Percentiles rank a stretch among this genome's conserved stretches.
phyloP scores from a whole-genome alignment of 768 basidiomycete species.

The Podaxis sp. region DNA sequence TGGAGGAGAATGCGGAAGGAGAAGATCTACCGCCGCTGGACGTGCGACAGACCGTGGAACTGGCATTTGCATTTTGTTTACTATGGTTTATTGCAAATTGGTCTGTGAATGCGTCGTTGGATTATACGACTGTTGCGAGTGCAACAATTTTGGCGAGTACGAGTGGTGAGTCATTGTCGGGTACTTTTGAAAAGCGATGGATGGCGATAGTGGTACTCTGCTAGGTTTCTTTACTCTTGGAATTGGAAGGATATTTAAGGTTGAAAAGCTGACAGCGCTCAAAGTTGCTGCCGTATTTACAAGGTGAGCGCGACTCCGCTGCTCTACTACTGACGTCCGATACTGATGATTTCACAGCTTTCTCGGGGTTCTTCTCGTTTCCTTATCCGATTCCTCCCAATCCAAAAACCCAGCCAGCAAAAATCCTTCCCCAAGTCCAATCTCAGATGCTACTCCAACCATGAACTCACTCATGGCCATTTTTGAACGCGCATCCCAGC shows the following conservation, averaged over 20 bases:
- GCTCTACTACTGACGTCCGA: background rate
- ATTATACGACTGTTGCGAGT: constrained; percentile 91
- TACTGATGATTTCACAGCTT: constrained; percentile 31
- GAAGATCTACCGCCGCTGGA: constrained; percentile 24
- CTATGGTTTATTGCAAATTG: constrained; percentile 97
- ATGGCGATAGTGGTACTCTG: background rate
- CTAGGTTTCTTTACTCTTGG: constrained; percentile 91
- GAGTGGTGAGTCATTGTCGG: constrained; percentile 59
- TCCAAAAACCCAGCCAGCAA: constrained; percentile 24
- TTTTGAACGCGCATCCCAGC: constrained; percentile 23
- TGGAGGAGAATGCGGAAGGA: background rate
- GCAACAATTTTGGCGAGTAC: constrained; percentile 86
- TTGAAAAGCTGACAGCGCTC: constrained; percentile 70
- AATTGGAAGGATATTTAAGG: constrained; percentile 76
- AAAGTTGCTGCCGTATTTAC: constrained; percentile 78
- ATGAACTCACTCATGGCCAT: constrained; percentile 35
- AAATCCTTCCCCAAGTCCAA: constrained; percentile 10
- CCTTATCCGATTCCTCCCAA: constrained; percentile 68
- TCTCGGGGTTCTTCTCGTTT: constrained; percentile 83
- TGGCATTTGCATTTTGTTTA: constrained; percentile 81
- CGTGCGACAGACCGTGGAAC: constrained; percentile 65
- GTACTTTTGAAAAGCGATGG: background rate
- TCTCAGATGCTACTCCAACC: constrained; percentile 16
- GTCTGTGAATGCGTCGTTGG: constrained; percentile 79
- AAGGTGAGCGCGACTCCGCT: constrained; percentile 48